These are phyloP conservation scores for Lyophyllum shimeji DNA, from an alignment of 768 basidiomycete species.

Conservation along the genomic window DNA sequence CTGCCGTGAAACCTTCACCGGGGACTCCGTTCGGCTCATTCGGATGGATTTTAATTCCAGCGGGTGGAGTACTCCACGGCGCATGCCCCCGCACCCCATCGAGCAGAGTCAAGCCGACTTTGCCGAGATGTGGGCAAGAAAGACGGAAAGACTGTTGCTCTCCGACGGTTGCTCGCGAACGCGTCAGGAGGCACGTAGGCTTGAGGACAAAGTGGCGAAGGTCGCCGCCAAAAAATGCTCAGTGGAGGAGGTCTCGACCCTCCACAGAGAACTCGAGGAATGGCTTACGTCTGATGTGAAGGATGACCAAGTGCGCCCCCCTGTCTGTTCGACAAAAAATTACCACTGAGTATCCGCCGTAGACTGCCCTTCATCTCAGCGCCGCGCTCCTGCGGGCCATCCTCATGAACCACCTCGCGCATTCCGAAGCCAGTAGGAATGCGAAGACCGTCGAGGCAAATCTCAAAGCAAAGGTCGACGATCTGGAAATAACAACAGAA, in stretches of 20 bases:
- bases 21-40: constrained; percentile 69
- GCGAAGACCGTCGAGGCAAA: constrained; percentile 62
- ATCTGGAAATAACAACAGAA: constrained; percentile 53
- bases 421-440: constrained; percentile 72
- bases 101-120: constrained; percentile 48
- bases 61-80: constrained; percentile 69
- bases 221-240: constrained; percentile 86
- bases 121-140: constrained; percentile 40
- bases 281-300: constrained; percentile 67
- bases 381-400: constrained; percentile 80
- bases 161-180: constrained; percentile 42
- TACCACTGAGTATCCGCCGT: constrained; percentile 9
- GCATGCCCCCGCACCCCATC: constrained; percentile 38
- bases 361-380: constrained; percentile 66
- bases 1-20: constrained; percentile 75
- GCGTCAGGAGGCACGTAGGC: constrained; percentile 57
- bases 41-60: constrained; percentile 74
- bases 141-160: constrained; percentile 48
- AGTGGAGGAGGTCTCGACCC: constrained; percentile 77
- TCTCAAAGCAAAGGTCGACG: constrained; percentile 66
- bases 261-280: constrained; percentile 77
- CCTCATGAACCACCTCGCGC: constrained; percentile 78
- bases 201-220: constrained; percentile 77
- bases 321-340: constrained; percentile 9
- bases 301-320: constrained; percentile 63